Percentiles rank a stretch among this genome's conserved stretches.
Conservation (phyloP, 2,329 filamentous ascomycete species). For the Sporothrix luriei region DNA sequence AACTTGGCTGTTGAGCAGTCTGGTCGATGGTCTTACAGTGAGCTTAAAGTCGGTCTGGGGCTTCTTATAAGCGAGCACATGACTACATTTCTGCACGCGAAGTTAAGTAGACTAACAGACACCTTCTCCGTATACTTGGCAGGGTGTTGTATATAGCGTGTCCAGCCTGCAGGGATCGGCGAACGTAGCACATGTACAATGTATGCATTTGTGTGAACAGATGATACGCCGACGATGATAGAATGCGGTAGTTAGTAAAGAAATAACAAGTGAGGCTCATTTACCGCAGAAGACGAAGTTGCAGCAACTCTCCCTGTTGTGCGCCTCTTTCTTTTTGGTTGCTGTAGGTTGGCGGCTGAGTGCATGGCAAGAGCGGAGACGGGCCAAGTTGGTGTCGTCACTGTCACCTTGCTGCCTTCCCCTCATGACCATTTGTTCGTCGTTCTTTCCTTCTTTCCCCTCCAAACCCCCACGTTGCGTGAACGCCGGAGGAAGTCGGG, state of each 20-base stretch:
- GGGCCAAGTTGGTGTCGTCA: conserved; percentile 9
- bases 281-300: background rate
- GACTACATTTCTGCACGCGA: too few species aligned
- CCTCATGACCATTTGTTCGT: background rate
- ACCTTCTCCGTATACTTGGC: too few species aligned
- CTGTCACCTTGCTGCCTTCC: background rate
- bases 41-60: too few species aligned
- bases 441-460: background rate
- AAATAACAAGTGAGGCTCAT: too few species aligned
- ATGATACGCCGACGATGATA: too few species aligned
- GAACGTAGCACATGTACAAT: background rate
- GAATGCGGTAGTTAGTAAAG: too few species aligned
- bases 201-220: too few species aligned
- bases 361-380: background rate
- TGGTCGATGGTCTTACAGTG: too few species aligned
- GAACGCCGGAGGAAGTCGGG: conserved; percentile 36
- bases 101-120: too few species aligned
- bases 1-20: too few species aligned
- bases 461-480: background rate
- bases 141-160: background rate
- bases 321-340: background rate
- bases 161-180: background rate
- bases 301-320: background rate
- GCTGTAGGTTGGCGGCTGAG: too few species aligned
- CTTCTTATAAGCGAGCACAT: too few species aligned